Conservation (phyloP, 768 basidiomycete genomes). For the Chalciporus chontae region DNA sequence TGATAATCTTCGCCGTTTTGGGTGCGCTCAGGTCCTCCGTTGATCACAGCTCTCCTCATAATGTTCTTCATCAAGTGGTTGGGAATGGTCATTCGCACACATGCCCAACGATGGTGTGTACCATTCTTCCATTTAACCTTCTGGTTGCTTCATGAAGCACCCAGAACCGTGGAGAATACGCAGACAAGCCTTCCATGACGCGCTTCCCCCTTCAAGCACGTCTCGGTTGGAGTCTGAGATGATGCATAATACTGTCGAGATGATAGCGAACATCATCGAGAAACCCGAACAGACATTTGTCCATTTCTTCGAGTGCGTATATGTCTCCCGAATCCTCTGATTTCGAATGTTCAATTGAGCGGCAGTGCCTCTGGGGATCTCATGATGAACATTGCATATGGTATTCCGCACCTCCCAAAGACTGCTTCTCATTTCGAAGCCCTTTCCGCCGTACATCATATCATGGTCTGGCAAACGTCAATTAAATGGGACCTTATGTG, state of each 20-base stretch:
- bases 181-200: slow-evolving; percentile 5
- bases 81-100: slow-evolving; percentile 8
- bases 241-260: slow-evolving; percentile 4
- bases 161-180: slow-evolving; percentile 3
- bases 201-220: background rate
- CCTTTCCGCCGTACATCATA: background rate
- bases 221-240: slow-evolving; percentile 1
- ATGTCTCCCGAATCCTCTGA: background rate
- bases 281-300: background rate
- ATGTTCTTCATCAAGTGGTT: background rate
- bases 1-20: slow-evolving; percentile 3
- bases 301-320: slow-evolving; percentile 1
- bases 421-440: slow-evolving; percentile 1
- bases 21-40: background rate
- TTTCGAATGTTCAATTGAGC: background rate
- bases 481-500: slow-evolving; percentile 7
- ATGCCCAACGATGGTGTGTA: slow-evolving; percentile 6
- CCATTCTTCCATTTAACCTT: background rate
- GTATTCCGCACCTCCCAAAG: slow-evolving; percentile 1
- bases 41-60: background rate
- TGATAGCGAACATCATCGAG: slow-evolving; percentile 5
- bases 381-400: slow-evolving; percentile 5
- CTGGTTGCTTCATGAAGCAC: background rate
- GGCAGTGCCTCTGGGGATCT: slow-evolving; percentile 4
- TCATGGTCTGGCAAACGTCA: slow-evolving; percentile 4